These are phyloP conservation scores for Penicilliopsis zonata DNA, from an alignment of 495 filamentous ascomycete genomes.

Conservation along the genomic window DNA sequence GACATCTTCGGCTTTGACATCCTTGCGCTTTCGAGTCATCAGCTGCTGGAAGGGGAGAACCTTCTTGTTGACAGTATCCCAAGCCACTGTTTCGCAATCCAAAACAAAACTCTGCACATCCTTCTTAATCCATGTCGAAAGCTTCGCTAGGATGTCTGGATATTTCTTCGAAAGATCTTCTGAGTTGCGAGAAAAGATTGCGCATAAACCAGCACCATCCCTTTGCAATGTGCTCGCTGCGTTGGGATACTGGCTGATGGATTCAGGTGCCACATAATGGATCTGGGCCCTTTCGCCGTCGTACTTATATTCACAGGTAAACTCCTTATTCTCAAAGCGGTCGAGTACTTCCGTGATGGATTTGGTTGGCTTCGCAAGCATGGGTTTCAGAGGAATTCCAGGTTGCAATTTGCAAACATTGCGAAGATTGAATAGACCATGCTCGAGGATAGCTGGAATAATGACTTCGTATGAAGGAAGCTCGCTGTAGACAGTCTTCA, in stretches of 20 bases:
- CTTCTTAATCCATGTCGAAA: conserved; percentile 77
- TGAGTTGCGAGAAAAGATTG: conserved; percentile 93
- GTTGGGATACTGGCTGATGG: conserved; percentile 49
- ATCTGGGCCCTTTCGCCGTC: conserved; percentile 96
- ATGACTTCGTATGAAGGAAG: conserved; percentile 93
- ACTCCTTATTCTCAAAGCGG: conserved; percentile 87
- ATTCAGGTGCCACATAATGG: conserved; percentile 84
- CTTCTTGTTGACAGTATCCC: conserved; percentile 87
- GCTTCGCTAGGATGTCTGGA: conserved; percentile 81
- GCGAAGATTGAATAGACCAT: conserved; percentile 70
- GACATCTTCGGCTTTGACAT: conserved; percentile 93
- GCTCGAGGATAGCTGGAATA: conserved; percentile 73
- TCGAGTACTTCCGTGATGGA: conserved; percentile 98
- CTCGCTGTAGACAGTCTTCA: conserved; percentile 91
- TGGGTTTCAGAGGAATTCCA: conserved; percentile 91
- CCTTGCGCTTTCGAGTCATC: conserved; percentile 95
- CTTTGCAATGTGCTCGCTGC: conserved; percentile 25
- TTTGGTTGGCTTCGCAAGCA: conserved; percentile 98
- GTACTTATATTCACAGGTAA: conserved; percentile 98
- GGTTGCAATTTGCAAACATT: conserved; percentile 88
- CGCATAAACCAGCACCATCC: conserved; percentile 56
- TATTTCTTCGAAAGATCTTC: conserved; percentile 97
- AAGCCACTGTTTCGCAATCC: conserved; percentile 97
- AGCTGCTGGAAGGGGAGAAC: conserved; percentile 93
- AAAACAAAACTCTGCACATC: conserved; percentile 90